Conservation (phyloP, 2,329 filamentous ascomycete genomes). For the Cryphonectria japonica region DNA sequence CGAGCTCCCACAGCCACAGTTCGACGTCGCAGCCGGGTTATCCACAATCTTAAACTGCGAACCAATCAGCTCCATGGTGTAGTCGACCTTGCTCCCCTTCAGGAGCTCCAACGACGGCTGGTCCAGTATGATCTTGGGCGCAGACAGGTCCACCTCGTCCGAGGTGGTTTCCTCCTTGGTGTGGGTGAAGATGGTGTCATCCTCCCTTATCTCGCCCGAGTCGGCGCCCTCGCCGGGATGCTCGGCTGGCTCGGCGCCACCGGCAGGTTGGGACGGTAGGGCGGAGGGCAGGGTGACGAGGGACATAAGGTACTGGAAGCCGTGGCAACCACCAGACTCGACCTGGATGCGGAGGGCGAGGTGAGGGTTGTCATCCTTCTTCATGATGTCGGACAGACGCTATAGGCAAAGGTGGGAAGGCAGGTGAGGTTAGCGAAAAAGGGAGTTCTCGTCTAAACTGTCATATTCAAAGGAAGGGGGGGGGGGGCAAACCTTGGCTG, state of each 20-base stretch:
- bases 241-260: conserved; percentile 22
- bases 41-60: conserved; percentile 94
- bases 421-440: background rate
- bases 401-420: conserved; percentile 35
- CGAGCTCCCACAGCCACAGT: conserved; percentile 95
- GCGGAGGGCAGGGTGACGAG: conserved; percentile 65
- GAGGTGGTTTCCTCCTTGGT: conserved; percentile 51
- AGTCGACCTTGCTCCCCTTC: conserved; percentile 94
- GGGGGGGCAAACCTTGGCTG: conserved; percentile 65
- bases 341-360: conserved; percentile 90
- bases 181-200: conserved; percentile 87
- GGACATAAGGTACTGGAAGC: conserved; percentile 96
- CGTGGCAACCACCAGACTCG: conserved; percentile 93
- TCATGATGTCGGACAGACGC: conserved; percentile 79
- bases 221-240: conserved; percentile 37
- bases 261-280: conserved; percentile 32
- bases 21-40: conserved; percentile 89
- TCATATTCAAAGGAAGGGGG: background rate
- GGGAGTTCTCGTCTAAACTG: background rate
- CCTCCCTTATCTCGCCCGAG: conserved; percentile 57
- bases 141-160: conserved; percentile 36
- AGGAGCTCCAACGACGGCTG: conserved; percentile 83
- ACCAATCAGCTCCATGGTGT: conserved; percentile 89
- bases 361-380: conserved; percentile 71
- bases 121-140: conserved; percentile 86